Conservation (phyloP, 2,329 filamentous ascomycete species). For the Sclerotinia subarctica region DNA sequence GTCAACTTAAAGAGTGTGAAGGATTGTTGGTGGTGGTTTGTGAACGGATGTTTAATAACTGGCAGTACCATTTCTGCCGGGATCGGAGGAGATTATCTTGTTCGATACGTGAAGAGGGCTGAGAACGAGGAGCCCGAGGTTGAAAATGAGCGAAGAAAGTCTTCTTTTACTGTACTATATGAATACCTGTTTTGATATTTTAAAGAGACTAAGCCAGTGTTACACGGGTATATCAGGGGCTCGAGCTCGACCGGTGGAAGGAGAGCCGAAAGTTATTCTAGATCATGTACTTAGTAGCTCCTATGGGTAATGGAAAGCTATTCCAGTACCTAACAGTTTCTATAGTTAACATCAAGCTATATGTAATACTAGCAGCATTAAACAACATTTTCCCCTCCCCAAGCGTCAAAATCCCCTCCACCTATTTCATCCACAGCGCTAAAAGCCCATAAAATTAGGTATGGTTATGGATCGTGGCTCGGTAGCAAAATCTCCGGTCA, state of each 20-base stretch:
- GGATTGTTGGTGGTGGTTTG: slow-evolving; percentile 76
- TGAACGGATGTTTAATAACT: slow-evolving; percentile 67
- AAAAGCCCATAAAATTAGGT: neutral
- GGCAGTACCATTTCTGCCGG: slow-evolving; percentile 60
- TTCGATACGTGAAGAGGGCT: slow-evolving; percentile 44
- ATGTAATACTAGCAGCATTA: neutral
- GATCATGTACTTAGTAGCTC: neutral
- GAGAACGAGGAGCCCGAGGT: slow-evolving; percentile 1
- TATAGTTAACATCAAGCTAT: neutral
- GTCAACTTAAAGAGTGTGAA: slow-evolving; percentile 64
- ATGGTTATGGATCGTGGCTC: neutral
- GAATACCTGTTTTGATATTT: slow-evolving; percentile 4
- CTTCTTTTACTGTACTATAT: slow-evolving; percentile 18
- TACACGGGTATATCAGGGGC: neutral
- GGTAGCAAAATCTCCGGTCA: neutral
- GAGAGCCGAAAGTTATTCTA: neutral
- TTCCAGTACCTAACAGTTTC: neutral
- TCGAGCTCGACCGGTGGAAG: no score
- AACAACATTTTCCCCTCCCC: neutral
- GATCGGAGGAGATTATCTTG: slow-evolving; percentile 57
- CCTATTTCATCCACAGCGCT: neutral
- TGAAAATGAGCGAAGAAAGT: slow-evolving; percentile 4
- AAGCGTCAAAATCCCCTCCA: neutral
- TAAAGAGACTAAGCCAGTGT: neutral
- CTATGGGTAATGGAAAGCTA: neutral